Evolutionary conservation across 257 asterid genomes (phyloP).

Genomic region (Solanum pimpinellifolium): DNA sequence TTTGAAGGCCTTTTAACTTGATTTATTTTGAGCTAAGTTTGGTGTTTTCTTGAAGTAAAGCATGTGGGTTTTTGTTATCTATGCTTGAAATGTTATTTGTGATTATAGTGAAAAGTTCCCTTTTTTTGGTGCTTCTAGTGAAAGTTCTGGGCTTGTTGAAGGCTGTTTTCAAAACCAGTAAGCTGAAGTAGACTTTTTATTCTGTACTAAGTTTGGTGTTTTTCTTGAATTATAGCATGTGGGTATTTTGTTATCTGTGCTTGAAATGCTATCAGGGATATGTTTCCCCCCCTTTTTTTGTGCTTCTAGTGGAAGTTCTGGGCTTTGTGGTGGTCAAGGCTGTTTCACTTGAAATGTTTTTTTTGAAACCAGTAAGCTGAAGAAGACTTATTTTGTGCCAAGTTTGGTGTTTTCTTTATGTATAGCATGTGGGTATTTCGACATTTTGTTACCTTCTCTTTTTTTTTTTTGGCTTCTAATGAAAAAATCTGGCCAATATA

Average conservation of each 20-base stretch:
- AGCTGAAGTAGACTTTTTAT: not conserved
- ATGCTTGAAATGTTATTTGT: not conserved
- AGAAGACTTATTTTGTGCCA: not conserved
- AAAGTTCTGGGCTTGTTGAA: not conserved
- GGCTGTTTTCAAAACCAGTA: not conserved
- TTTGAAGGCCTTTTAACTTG: too few species aligned
- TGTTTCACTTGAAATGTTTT: too few species aligned
- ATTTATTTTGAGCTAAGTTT: too few species aligned
- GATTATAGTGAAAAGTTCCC: too few species aligned
- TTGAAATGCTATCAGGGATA: not conserved
- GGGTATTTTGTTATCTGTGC: not conserved
- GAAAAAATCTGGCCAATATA: not conserved
- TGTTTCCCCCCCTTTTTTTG: not conserved
- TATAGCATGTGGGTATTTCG: too few species aligned
- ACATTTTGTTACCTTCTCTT: not conserved
- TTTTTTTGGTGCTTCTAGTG: not conserved
- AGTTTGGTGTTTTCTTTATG: not conserved
- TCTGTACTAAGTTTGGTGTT: not conserved
- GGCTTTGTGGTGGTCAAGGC: not conserved
- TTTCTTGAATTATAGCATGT: not conserved
- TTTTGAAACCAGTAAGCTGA: not conserved
- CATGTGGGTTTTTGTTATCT: not conserved
- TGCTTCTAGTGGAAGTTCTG: not conserved
- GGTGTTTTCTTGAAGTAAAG: not conserved
- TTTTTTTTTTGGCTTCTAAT: not conserved